Conservation (phyloP, 176 grass and related monocot species). For the Olyra latifolia region DNA sequence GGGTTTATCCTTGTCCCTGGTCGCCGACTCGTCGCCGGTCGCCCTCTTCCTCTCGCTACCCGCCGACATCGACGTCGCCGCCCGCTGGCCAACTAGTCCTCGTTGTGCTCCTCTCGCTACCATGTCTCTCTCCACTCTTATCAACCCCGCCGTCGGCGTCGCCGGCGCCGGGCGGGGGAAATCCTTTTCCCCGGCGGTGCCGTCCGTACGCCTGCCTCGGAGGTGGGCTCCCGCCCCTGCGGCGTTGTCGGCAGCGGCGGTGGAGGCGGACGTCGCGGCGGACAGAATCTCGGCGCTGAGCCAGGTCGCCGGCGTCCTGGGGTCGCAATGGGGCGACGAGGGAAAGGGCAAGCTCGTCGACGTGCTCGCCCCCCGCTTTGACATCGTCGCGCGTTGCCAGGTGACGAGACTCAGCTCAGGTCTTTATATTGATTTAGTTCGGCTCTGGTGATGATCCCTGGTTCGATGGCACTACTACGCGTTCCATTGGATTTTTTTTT, state of each 20-base stretch:
- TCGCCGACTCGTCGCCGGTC: too few relatives aligned
- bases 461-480: neutral
- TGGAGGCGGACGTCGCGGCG: slow-evolving; percentile 39
- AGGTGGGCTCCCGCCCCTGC: neutral
- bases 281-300: slow-evolving; percentile 58
- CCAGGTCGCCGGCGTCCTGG: slow-evolving; percentile 73
- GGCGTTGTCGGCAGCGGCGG: slow-evolving; percentile 35
- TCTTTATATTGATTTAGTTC: neutral
- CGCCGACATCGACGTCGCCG: too few relatives aligned
- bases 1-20: too few relatives aligned
- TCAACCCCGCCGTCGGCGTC: slow-evolving; percentile 23
- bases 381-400: slow-evolving; percentile 81
- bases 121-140: slow-evolving; percentile 45
- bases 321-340: slow-evolving; percentile 90
- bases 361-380: slow-evolving; percentile 64
- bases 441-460: neutral
- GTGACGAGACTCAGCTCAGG: slow-evolving; percentile 15
- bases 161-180: slow-evolving; percentile 31
- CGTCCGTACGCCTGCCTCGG: slow-evolving; percentile 15
- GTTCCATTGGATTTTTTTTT: neutral
- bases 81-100: too few relatives aligned
- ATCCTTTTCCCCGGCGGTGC: slow-evolving; percentile 16
- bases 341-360: slow-evolving; percentile 89
- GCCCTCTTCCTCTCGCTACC: too few relatives aligned
- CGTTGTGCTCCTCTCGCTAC: too few relatives aligned